A percentile compares a stretch with the other conserved stretches of the same genome.
These are phyloP conservation scores for Neoascochyta sp. DNA, from an alignment of 2,329 filamentous ascomycete genomes.

Conservation along the genomic window DNA sequence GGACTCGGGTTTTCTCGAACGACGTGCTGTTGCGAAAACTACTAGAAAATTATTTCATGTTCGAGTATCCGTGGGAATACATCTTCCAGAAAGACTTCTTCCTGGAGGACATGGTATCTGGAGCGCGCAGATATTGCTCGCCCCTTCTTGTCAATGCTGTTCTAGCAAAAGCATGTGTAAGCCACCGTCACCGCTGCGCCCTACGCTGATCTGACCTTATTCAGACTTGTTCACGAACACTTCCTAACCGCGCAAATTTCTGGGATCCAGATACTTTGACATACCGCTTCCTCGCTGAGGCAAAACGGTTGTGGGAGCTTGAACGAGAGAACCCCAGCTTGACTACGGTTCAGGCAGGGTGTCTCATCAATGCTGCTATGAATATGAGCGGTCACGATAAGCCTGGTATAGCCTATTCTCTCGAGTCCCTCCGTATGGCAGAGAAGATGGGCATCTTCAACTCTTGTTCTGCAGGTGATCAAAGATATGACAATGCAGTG, in stretches of 20 bases:
- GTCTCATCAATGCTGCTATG: background rate
- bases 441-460: conserved; percentile 1
- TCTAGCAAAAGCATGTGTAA: conserved; percentile 9
- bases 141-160: conserved; percentile 7
- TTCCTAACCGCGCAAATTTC: conserved; percentile 4
- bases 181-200: background rate
- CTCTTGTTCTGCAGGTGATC: no score
- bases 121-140: conserved; percentile 7
- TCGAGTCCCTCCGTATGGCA: background rate
- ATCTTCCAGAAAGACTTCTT: conserved; percentile 13
- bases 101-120: conserved; percentile 8
- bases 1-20: conserved; percentile 6
- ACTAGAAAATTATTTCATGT: conserved; percentile 9
- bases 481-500: no score
- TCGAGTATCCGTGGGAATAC: conserved; percentile 5
- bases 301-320: conserved; percentile 11
- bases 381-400: background rate
- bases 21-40: conserved; percentile 7
- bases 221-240: background rate
- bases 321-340: conserved; percentile 2
- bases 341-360: conserved; percentile 9
- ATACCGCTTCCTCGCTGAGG: conserved; percentile 10
- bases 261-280: conserved; percentile 9
- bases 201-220: conserved; percentile 12
- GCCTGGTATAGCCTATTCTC: background rate